Evolutionary conservation across 129 eudicot species (phyloP), one percentile per base, ranked within the genome.

Genomic region (Heracleum sosnowskyi): DNA sequence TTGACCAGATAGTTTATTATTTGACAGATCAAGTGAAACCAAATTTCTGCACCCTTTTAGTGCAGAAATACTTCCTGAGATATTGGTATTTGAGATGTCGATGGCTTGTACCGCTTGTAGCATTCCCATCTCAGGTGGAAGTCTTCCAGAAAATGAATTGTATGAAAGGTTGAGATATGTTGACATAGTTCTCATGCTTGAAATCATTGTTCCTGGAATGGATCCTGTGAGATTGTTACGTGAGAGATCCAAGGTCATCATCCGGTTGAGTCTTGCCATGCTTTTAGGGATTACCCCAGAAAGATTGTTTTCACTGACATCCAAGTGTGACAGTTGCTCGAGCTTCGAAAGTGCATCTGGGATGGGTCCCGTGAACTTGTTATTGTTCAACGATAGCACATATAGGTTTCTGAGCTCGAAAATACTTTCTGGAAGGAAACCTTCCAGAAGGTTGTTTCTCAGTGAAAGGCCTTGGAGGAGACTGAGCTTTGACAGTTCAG

Each of bases 61-160:
- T 60, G 90, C 33, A 7, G 97, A 91, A 51, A 95, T 82, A 26
- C 83, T 77, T 42, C 95, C 96, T 18, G 92, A 87, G 2, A 95
- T 73, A 78, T 92, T 87, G 69, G 90, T 92, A 80, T 87, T 87
- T 2, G 99, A 92, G 49, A 95, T 40, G 75, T 95, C 96, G 16
- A 95, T 92, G 44, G 57, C 86, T 77, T 95, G 90, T 11, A 92
- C 92, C 91, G 86, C 87, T 76, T 90, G 89, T 46, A 92, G 74
- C 81, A 69, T 74, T 55, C 96, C 91, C n/a, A 92, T 64, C 68
- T 89, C 97, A 31, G 82, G 77, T 22, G 97, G 97, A 45, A 95
- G 71, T 22, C 55, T 49, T 44, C 90, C 97, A 26, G 82, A 41
- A n/a, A 92, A 76, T 76, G 46, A 66, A 44, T 95, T 95, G 82